Evolutionary conservation across 495 filamentous ascomycete genomes (phyloP), one percentile per base, ranked within the genome.

Genomic region (Tuber aestivum): DNA sequence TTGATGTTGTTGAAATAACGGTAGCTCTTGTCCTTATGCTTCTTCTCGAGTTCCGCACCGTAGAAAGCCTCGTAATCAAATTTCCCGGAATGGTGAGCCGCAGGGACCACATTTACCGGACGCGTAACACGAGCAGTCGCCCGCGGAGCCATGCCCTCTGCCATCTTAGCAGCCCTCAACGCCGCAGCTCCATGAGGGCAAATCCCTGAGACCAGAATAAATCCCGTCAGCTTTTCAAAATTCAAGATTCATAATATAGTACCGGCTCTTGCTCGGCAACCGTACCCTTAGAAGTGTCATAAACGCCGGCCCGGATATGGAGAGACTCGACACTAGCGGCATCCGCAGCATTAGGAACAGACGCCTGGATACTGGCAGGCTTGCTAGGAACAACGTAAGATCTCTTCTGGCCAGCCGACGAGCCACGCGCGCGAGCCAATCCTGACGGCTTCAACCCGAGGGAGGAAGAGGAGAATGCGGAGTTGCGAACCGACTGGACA

Each of bases 1-100:
- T 99, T 99, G 90, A 99, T 99, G 87, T 99, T 99, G 87, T 99
- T 99, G 89, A 99, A 99, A 87, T 99, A 98, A 80, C 95, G 93
- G 87, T 99, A 99, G 50, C 93, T 97, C 86, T 97, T 97, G 87
- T 99, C 96, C 87, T 97, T 94, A 89, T 97, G 96, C 86, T 99
- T 99, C 90, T 97, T 98, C 80, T 96, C 93, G 75, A 99, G 85
- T 83, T 99, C 95, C 61, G 84, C 85, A 48, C 91, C 83, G 85
- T 98, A 99, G 87, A 98, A 99, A 70, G 83, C 90, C 80, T 97
- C 89, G 79, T 99, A 99, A 85, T 97, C 87, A 84, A 97, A 98
- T 76, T 89, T 92, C 42, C 80, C 79, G 56, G 83, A 81, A 69
- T 72, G 75, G 56, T 61, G 72, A 44, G 75, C 48, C 35, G 41